phyloP scores from a whole-genome alignment of 805 yeast genomes.

The Vanderwaltozyma verrucispora region DNA sequence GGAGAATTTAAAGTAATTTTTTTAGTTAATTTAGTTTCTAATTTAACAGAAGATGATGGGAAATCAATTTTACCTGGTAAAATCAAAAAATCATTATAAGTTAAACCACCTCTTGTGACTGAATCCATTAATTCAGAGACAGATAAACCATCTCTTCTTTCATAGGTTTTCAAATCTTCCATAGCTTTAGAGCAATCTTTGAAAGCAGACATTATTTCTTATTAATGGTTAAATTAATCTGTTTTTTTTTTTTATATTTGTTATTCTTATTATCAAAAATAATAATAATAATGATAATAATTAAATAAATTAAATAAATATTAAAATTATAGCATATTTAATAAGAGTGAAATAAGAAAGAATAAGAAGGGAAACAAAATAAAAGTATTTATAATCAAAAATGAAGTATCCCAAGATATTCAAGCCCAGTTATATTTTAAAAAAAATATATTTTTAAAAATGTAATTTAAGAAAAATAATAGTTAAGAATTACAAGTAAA shows the following conservation, averaged over 20 bases:
- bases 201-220: constrained; percentile 14
- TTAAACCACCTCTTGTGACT: constrained; percentile 82
- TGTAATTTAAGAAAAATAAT: not conserved
- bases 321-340: too few relatives aligned
- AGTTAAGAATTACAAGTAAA: too few relatives aligned
- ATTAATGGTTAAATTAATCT: too few relatives aligned
- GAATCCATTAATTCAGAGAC: constrained; percentile 85
- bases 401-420: constrained; percentile 2
- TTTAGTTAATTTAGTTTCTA: constrained; percentile 85
- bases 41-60: constrained; percentile 64
- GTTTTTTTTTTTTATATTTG: too few relatives aligned
- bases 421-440: constrained; percentile 1
- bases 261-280: too few relatives aligned
- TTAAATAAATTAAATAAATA: too few relatives aligned
- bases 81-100: constrained; percentile 92
- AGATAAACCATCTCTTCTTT: constrained; percentile 74
- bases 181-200: constrained; percentile 52
- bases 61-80: constrained; percentile 91
- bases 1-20: constrained; percentile 88
- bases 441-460: not conserved
- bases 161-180: constrained; percentile 53
- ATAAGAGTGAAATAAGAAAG: too few relatives aligned
- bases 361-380: not conserved
- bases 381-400: not conserved
- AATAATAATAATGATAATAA: too few relatives aligned